phyloP scores from a whole-genome alignment of 2,329 filamentous ascomycete species.

The Coniella lustricola region DNA sequence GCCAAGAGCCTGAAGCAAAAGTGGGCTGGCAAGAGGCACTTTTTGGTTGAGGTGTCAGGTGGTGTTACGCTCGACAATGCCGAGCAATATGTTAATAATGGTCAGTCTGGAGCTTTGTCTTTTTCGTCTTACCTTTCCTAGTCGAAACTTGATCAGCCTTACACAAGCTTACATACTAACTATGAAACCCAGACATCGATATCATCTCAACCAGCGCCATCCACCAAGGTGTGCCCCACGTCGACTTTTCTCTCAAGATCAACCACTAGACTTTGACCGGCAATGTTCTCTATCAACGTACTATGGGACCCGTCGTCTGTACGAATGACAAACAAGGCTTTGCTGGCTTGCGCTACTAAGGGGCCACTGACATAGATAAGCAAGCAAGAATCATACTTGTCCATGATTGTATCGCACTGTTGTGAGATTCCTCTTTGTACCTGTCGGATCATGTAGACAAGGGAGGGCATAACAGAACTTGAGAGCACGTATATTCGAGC shows the following conservation, averaged over 20 bases:
- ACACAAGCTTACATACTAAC: constrained; percentile 16
- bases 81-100: constrained; percentile 66
- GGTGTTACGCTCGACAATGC: constrained; percentile 84
- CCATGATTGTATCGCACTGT: too few species aligned
- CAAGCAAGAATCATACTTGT: too few species aligned
- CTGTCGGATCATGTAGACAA: too few species aligned
- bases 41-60: constrained; percentile 87
- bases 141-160: background rate
- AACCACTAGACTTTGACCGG: constrained; percentile 38
- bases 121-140: background rate
- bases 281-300: too few species aligned
- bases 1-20: constrained; percentile 69
- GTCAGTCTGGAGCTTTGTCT: constrained; percentile 45
- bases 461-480: too few species aligned
- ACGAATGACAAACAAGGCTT: too few species aligned
- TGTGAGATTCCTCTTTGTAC: too few species aligned
- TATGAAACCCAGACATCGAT: constrained; percentile 62
- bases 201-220: constrained; percentile 95
- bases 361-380: too few species aligned
- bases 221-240: constrained; percentile 87
- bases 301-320: too few species aligned
- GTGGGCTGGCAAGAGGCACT: constrained; percentile 67
- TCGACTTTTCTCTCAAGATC: constrained; percentile 96
- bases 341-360: too few species aligned
- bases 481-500: too few species aligned